Evolutionary conservation across 148 eudicot genomes (phyloP).

Genomic region (Salicornia ramosissima): DNA sequence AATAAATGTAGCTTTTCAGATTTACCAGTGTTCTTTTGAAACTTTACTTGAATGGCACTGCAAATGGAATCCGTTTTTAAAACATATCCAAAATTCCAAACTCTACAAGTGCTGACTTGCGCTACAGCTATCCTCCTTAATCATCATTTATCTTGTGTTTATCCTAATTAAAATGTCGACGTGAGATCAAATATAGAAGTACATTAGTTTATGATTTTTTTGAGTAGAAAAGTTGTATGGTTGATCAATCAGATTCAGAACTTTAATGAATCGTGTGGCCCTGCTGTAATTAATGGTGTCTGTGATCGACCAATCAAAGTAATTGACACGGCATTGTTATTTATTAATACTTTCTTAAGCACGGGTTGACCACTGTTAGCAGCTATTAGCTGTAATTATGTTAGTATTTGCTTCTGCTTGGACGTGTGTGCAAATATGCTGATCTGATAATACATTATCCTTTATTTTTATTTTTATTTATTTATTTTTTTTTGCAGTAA

Average conservation of each 20-base stretch:
- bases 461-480: no score
- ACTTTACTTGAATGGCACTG: conserved; percentile 7
- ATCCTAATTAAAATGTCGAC: not conserved
- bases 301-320: conserved; percentile 9
- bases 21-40: not conserved
- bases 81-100: not conserved
- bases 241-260: conserved; percentile 5
- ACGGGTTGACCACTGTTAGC: conserved; percentile 10
- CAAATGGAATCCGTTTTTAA: not conserved
- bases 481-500: no score
- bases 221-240: not conserved
- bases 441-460: not conserved
- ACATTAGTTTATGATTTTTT: conserved; percentile 7
- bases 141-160: not conserved
- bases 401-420: not conserved
- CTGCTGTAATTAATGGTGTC: not conserved
- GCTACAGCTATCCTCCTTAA: not conserved
- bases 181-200: not conserved
- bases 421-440: not conserved
- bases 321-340: conserved; percentile 10
- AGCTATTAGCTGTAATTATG: not conserved
- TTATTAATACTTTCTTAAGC: conserved; percentile 14
- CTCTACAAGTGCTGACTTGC: not conserved
- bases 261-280: not conserved
- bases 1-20: not conserved